Base-by-base conservation (phyloP, 2,329 filamentous ascomycete species). In the Onygena corvina region DNA sequence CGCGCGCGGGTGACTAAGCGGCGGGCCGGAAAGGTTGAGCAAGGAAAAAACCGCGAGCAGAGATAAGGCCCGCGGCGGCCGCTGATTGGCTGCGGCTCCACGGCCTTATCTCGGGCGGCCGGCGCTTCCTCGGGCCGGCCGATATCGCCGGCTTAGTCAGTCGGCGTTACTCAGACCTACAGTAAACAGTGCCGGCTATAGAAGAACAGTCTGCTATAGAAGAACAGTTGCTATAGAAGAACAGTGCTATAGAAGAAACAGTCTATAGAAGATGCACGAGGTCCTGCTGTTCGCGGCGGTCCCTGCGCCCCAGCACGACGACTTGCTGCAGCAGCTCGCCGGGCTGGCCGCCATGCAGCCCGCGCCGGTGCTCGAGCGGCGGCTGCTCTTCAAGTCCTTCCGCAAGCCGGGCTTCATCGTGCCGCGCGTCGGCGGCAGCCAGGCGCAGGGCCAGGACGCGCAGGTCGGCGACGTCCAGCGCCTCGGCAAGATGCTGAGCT, bases 341-440 rank as follows among this genome's bases (percentile, higher is more conserved):
- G 79, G 79, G 47, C 64, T 80, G 49, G 74, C 77, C 46, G 76
- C 74, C 57, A 77, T 78, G 71, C 78, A 80, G 59, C 79, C 79
- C 33, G 69, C 70, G 57, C 67, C 68, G 50, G 62, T 72, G 47
- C 60, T 73, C 46, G 74, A 80, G 61, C 73, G 77, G 51, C 72
- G 74, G 60, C 64, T 80, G 55, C 62, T 81, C 57, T 81, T 78
- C 70, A 76, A 73, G 56, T 75, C 77, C 50, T 65, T 66, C 56
- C 68, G 71, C 57, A 69, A 74, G 60, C 67, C 63, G 49, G 68
- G 67, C 4, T 56, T 66, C 46, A 58, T 64, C 54, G 66, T 62
- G 50, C 60, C 64, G 44, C 64, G 63, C 16, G 60, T 62, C n/a
- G 68, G 69, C 29, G 67, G 66, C 34, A 69, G 63, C 57, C 70